Conservation (phyloP, 83 land plant genomes). For the Thuja plicata region DNA sequence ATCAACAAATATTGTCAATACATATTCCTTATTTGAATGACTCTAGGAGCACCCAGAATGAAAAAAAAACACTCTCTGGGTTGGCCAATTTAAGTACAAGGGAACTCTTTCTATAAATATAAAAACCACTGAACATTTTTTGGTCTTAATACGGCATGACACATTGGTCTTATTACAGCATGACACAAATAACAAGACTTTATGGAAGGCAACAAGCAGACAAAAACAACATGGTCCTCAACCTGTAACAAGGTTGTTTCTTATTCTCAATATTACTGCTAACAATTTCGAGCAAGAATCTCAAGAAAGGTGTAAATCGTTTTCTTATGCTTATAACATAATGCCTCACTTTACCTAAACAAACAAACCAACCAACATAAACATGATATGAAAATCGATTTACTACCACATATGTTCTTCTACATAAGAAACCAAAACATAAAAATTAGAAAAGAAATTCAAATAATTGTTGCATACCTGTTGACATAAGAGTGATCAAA, state of each 20-base stretch:
- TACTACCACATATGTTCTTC: background rate
- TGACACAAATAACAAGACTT: background rate
- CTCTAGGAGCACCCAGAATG: background rate
- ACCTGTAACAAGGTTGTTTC: background rate
- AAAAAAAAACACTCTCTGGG: no score
- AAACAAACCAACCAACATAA: background rate
- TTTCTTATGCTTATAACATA: background rate
- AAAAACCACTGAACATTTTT: background rate
- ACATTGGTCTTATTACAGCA: no score
- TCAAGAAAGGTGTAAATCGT: background rate
- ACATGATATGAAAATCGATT: background rate
- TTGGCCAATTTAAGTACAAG: no score
- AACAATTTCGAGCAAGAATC: background rate
- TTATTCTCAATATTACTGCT: background rate
- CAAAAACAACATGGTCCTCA: background rate
- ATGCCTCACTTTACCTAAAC: background rate
- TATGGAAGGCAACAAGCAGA: background rate
- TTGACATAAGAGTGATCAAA: slow-evolving; percentile 90
- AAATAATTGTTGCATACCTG: slow-evolving; percentile 36
- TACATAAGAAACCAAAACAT: background rate
- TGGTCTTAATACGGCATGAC: no score
- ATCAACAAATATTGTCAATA: background rate
- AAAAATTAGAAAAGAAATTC: background rate
- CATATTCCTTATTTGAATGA: background rate
- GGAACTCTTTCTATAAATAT: background rate